Base-by-base conservation (phyloP, 164 flowering plant species). In the Sedum album region DNA sequence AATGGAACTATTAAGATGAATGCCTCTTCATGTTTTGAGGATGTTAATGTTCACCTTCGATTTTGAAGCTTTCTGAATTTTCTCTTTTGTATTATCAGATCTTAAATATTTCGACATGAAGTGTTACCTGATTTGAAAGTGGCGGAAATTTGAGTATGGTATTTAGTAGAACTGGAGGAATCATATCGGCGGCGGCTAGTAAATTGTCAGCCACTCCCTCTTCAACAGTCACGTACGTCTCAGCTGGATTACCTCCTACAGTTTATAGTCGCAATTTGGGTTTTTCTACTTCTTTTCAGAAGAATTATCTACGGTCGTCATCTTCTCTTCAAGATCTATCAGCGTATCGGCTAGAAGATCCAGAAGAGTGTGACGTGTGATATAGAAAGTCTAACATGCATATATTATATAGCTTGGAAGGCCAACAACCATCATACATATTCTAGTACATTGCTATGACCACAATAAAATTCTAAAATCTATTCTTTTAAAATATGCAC, bases 271-370 rank as follows among this genome's bases (percentile, higher is more conserved):
- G 73, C 78, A 76, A 69, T 44, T 79, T 73, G 73, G 74, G 75
- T 57, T 70, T 74, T 71, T 26, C 82, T 33, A 71, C 51, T 66
- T 62, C 81, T 57, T 79, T 75, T 44, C 76, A 69, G 68, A 84
- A 77, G 77, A 82, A 73, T 63, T 76, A 69, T 70, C 67, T 93
- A 73, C 76, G 90, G 33, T 78, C 72, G 44, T 87, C 96, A 21
- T 81, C 96, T 17, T 93, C 98, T 57, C 86, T 89, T 44, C 97
- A 93, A 80, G 97, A 91, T 79, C 78, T 93, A 33, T 84, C 97
- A 17, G 46, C 82, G 23, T 88, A 84, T 71, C 76, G 75, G 17
- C 79, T 42, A n/a, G 79, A 78, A 68, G 88, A 86, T 75, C 76
- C 73, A 25, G 93, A 88, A 78, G 86, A 77, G 30, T 82, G 78